Conservation (phyloP, 1,284 basidiomycete genomes). For the Sanghuangporus baumii region DNA sequence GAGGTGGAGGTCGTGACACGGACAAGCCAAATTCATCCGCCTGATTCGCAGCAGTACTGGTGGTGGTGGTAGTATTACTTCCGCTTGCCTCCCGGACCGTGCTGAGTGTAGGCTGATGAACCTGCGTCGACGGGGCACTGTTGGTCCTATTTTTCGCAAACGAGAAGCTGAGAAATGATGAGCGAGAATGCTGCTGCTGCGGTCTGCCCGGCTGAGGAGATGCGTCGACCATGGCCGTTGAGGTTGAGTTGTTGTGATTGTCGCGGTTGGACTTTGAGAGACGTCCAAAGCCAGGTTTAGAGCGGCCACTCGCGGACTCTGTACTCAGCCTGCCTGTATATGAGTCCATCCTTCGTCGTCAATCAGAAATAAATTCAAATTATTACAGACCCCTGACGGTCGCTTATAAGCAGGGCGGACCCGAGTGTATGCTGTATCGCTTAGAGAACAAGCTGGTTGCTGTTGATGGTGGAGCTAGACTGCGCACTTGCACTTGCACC, state of each 20-base stretch:
- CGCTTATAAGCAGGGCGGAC: background rate
- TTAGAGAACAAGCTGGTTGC: background rate
- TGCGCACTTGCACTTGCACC: background rate
- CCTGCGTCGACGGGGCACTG: background rate
- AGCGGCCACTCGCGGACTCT: background rate
- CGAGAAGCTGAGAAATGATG: slow-evolving; percentile 21
- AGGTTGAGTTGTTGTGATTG: background rate
- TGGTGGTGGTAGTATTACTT: background rate
- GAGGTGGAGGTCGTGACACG: background rate
- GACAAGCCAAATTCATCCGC: background rate
- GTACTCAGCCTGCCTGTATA: background rate
- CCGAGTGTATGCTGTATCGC: background rate
- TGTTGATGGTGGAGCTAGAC: background rate
- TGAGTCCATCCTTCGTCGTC: background rate
- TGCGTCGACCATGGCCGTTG: slow-evolving; percentile 1
- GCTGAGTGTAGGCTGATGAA: background rate
- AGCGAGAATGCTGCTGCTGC: background rate
- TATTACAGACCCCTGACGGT: background rate
- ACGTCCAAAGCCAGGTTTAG: background rate
- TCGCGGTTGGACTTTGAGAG: slow-evolving; percentile 3
- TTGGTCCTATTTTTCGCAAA: slow-evolving; percentile 11
- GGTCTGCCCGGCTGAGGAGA: slow-evolving; percentile 1
- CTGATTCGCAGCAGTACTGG: background rate
- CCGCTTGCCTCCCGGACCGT: background rate
- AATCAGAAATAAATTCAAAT: background rate